A percentile compares a stretch with the other conserved stretches of the same genome.
These are phyloP conservation scores for Dentipellis fragilis DNA, from an alignment of 768 basidiomycete species.

Conservation along the genomic window DNA sequence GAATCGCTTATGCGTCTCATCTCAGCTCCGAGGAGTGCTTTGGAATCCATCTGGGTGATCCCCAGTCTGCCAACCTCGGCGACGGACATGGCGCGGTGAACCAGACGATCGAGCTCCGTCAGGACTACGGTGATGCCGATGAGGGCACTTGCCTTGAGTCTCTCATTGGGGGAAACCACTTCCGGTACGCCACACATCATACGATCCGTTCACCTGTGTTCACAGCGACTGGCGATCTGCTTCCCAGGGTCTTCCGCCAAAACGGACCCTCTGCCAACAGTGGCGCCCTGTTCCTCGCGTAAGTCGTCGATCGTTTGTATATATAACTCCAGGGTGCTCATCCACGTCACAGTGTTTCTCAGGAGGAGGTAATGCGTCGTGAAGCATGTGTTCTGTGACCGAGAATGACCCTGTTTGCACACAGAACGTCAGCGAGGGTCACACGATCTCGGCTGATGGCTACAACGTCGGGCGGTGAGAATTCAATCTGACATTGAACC, in stretches of 20 bases:
- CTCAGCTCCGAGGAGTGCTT: slow-evolving; percentile 31
- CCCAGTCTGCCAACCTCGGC: slow-evolving; percentile 35
- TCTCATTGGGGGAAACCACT: slow-evolving; percentile 37
- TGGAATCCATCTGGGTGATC: slow-evolving; percentile 24
- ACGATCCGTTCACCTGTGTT: background rate
- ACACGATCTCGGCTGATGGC: slow-evolving; percentile 36
- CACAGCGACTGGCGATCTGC: background rate
- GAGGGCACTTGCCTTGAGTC: slow-evolving; percentile 38
- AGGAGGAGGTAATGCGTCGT: slow-evolving; percentile 29
- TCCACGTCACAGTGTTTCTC: slow-evolving; percentile 28
- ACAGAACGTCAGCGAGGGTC: slow-evolving; percentile 24
- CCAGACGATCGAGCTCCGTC: slow-evolving; percentile 34
- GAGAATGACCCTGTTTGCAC: background rate
- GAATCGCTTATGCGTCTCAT: background rate
- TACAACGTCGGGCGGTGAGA: slow-evolving; percentile 38
- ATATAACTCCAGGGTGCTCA: too few relatives aligned
- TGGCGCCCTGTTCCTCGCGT: slow-evolving; percentile 51
- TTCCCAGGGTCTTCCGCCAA: slow-evolving; percentile 41
- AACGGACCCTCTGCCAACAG: slow-evolving; percentile 43
- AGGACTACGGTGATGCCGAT: slow-evolving; percentile 26
- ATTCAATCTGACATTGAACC: background rate
- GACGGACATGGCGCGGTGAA: slow-evolving; percentile 38
- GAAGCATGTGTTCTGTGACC: background rate
- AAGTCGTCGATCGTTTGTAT: slow-evolving; percentile 14
- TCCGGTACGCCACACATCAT: slow-evolving; percentile 23